A percentile compares a stretch with the other conserved stretches of the same genome.
phyloP scores from a whole-genome alignment of 192 early-diverging fungal species.

The Geosiphon pyriformis region DNA sequence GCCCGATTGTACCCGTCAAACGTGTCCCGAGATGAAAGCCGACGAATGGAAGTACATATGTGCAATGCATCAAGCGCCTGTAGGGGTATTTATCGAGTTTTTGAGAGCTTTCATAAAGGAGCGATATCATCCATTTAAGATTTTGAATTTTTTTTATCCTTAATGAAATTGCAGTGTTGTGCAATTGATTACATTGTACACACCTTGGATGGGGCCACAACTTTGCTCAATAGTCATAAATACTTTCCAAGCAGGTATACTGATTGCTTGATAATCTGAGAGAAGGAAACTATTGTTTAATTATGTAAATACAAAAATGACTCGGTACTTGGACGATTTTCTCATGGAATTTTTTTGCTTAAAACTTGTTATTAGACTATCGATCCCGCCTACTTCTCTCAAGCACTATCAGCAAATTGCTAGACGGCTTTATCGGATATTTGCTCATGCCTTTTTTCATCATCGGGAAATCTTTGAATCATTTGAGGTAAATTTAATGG shows the following conservation, averaged over 20 bases:
- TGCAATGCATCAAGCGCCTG: conserved; percentile 76
- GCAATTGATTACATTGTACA: conserved; percentile 93
- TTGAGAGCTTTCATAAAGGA: not conserved
- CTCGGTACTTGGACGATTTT: conserved; percentile 3
- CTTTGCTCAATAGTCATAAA: conserved; percentile 68
- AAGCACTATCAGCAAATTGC: conserved; percentile 87
- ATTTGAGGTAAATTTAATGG: conserved; percentile 58
- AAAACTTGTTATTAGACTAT: conserved; percentile 34
- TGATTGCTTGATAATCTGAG: not conserved
- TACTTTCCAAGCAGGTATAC: conserved; percentile 70
- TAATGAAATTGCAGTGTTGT: conserved; percentile 52
- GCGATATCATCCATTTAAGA: not conserved
- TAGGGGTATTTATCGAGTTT: conserved; percentile 48
- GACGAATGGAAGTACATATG: conserved; percentile 88
- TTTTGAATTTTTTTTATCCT: not conserved
- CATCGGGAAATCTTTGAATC: conserved; percentile 84
- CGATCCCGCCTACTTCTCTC: conserved; percentile 60
- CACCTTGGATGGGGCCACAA: conserved; percentile 85
- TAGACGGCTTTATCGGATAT: conserved; percentile 91
- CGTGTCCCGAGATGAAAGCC: conserved; percentile 92
- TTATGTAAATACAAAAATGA: not conserved
- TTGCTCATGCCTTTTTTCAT: conserved; percentile 93
- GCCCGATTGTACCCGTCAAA: conserved; percentile 66
- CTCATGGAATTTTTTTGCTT: not conserved
- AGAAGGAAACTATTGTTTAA: not conserved